phyloP scores from a whole-genome alignment of 805 yeast species.

The Pichia ethanolica region DNA sequence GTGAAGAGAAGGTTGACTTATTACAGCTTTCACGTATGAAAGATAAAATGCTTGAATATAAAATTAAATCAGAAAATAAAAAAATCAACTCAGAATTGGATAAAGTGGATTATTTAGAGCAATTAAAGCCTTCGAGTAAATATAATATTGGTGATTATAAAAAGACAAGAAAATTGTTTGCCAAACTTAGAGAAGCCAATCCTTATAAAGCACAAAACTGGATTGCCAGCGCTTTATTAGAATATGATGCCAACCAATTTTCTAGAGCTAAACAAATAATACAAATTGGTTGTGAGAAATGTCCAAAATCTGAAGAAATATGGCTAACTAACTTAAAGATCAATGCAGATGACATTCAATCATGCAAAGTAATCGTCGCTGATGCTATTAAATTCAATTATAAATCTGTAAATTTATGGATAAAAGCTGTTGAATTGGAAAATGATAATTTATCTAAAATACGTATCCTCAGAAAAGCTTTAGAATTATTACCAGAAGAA shows the following conservation, averaged over 20 bases:
- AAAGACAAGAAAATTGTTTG: slow-evolving; percentile 51
- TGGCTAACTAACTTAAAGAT: slow-evolving; percentile 80
- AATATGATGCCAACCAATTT: slow-evolving; percentile 52
- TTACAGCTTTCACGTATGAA: slow-evolving; percentile 29
- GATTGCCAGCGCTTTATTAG: slow-evolving; percentile 81
- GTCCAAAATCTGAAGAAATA: slow-evolving; percentile 60
- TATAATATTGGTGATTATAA: slow-evolving; percentile 46
- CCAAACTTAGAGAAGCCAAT: slow-evolving; percentile 62
- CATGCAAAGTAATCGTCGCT: slow-evolving; percentile 52
- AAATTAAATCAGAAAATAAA: not conserved
- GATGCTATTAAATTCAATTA: slow-evolving; percentile 57
- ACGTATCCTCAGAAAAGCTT: slow-evolving; percentile 59
- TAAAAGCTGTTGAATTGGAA: slow-evolving; percentile 62
- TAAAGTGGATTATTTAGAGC: slow-evolving; percentile 34
- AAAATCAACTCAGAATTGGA: slow-evolving; percentile 20
- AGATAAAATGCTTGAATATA: slow-evolving; percentile 8
- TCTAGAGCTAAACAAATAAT: slow-evolving; percentile 53
- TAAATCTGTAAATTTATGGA: slow-evolving; percentile 61
- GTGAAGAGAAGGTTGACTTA: slow-evolving; percentile 33
- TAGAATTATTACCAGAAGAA: slow-evolving; percentile 54
- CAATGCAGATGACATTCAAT: slow-evolving; percentile 36
- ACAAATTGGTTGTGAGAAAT: slow-evolving; percentile 63
- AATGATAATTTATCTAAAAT: slow-evolving; percentile 44
- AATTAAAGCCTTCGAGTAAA: slow-evolving; percentile 26
- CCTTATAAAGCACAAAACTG: slow-evolving; percentile 73